Conservation (phyloP, 495 filamentous ascomycete genomes). For the Coniosporium apollinis region DNA sequence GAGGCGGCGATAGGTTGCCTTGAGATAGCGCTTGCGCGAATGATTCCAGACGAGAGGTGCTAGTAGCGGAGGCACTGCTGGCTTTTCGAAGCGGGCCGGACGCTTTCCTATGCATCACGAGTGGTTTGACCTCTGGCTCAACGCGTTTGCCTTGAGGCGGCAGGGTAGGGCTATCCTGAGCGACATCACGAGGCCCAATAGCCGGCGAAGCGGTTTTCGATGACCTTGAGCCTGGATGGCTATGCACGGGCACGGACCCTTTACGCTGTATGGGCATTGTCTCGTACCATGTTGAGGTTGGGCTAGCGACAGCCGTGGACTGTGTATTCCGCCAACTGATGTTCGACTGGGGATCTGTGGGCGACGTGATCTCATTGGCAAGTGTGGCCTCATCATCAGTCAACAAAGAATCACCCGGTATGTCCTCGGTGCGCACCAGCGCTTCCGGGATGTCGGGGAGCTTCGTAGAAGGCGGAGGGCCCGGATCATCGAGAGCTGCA, state of each 20-base stretch:
- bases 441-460: constrained; percentile 23
- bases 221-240: constrained; percentile 20
- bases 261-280: not conserved
- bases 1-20: constrained; percentile 6
- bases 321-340: constrained; percentile 30
- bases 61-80: not conserved
- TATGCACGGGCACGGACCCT: constrained; percentile 22
- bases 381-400: constrained; percentile 15
- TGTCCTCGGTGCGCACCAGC: constrained; percentile 21
- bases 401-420: constrained; percentile 20
- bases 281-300: constrained; percentile 18
- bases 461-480: constrained; percentile 18
- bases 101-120: too few species aligned
- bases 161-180: constrained; percentile 10
- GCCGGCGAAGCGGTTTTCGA: constrained; percentile 6
- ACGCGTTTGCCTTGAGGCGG: not conserved
- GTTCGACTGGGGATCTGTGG: constrained; percentile 6
- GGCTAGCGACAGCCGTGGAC: constrained; percentile 29
- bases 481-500: constrained; percentile 17
- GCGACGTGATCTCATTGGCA: constrained; percentile 11
- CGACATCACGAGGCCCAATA: constrained; percentile 1
- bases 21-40: constrained; percentile 23
- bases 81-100: not conserved
- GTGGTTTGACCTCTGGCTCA: not conserved
- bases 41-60: constrained; percentile 22